Evolutionary conservation across 805 yeast species (phyloP).

Genomic region (Lachancea mirantina): DNA sequence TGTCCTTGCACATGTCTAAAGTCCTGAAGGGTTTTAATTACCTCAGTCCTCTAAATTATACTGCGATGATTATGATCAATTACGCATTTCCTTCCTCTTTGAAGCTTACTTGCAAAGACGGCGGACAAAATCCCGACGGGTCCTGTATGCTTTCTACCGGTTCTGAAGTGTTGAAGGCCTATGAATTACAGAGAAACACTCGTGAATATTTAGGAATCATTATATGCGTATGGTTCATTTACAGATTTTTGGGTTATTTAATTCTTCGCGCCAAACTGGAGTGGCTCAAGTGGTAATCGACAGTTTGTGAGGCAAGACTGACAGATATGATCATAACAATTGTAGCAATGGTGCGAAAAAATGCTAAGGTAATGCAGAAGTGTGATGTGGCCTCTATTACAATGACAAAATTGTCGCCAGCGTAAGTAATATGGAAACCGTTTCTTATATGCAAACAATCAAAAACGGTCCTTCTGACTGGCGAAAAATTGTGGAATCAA

Average conservation of each 20-base stretch:
- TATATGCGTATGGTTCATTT: constrained; percentile 24
- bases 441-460: not conserved
- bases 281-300: constrained; percentile 24
- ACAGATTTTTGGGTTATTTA: constrained; percentile 21
- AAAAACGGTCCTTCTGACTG: constrained; percentile 6
- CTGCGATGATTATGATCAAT: constrained; percentile 53
- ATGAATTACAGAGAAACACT: constrained; percentile 37
- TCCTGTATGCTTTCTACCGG: constrained; percentile 49
- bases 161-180: constrained; percentile 46
- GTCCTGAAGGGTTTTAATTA: constrained; percentile 67
- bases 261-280: constrained; percentile 24
- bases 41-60: constrained; percentile 71
- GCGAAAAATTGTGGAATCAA: constrained; percentile 34
- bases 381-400: too few relatives aligned
- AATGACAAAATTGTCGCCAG: too few relatives aligned
- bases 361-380: too few relatives aligned
- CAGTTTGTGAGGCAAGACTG: too few relatives aligned
- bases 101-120: constrained; percentile 43
- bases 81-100: constrained; percentile 48
- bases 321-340: too few relatives aligned
- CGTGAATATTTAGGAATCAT: constrained; percentile 33
- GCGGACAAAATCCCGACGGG: constrained; percentile 29
- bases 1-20: constrained; percentile 69
- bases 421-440: too few relatives aligned
- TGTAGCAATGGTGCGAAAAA: too few relatives aligned